Percentiles rank a stretch among this genome's conserved stretches.
Conservation (phyloP, 331 rosid species). For the Prunus yedoensis region DNA sequence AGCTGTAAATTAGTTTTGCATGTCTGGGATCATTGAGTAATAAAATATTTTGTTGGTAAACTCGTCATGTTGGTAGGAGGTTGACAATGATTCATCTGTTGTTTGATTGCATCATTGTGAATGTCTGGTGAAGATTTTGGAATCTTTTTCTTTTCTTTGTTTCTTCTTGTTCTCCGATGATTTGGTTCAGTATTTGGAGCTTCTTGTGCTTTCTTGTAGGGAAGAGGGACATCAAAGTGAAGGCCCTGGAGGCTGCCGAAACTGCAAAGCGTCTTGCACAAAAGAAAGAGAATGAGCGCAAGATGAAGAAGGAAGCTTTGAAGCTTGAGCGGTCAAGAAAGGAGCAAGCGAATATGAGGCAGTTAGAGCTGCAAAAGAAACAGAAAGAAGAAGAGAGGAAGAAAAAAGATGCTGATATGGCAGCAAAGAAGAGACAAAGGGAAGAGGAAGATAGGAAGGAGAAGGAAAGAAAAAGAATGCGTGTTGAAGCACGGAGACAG, state of each 20-base stretch:
- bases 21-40: neutral
- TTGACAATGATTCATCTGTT: neutral
- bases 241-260: slow-evolving; percentile 87
- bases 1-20: neutral
- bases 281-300: slow-evolving; percentile 88
- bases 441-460: slow-evolving; percentile 80
- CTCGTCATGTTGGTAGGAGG: neutral
- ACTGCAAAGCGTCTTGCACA: slow-evolving; percentile 77
- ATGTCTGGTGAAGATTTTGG: neutral
- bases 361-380: slow-evolving; percentile 63
- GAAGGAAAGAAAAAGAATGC: slow-evolving; percentile 74
- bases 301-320: slow-evolving; percentile 79
- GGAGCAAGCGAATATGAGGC: slow-evolving; percentile 63
- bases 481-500: slow-evolving; percentile 56
- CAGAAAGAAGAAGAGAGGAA: slow-evolving; percentile 68
- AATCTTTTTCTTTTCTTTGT: neutral
- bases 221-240: slow-evolving; percentile 86
- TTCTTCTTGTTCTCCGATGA: neutral
- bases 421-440: slow-evolving; percentile 81
- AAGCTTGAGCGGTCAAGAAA: slow-evolving; percentile 62
- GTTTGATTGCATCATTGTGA: neutral
- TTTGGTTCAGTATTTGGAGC: neutral
- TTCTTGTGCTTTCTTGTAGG: slow-evolving; percentile 42
- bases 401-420: slow-evolving; percentile 68
- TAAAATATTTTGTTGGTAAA: neutral